A percentile compares a stretch with the other conserved stretches of the same genome.
Conservation (phyloP, 352 stramenopile species). For the Globisporangium recalcitrans region DNA sequence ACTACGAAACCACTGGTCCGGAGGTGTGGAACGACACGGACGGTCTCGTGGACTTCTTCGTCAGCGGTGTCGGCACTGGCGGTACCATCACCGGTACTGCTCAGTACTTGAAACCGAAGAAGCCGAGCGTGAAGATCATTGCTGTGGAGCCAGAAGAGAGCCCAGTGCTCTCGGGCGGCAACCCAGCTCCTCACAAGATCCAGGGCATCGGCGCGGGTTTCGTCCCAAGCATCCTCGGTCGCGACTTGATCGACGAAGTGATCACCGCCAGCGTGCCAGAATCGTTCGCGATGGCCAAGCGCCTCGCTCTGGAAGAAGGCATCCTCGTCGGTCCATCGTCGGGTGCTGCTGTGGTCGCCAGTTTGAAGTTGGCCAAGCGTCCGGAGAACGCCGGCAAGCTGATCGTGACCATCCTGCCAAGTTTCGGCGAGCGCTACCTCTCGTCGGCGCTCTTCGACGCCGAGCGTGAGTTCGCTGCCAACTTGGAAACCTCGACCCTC, state of each 20-base stretch:
- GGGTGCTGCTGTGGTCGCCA: slow-evolving; percentile 80
- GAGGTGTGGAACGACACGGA: slow-evolving; percentile 89
- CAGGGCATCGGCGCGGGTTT: slow-evolving; percentile 84
- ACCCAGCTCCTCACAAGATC: slow-evolving; percentile 81
- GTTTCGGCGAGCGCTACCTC: slow-evolving; percentile 87
- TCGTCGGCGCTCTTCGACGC: slow-evolving; percentile 76
- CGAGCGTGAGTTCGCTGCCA: slow-evolving; percentile 68
- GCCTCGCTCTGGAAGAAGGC: slow-evolving; percentile 77
- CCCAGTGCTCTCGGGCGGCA: slow-evolving; percentile 76
- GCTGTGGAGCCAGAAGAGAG: slow-evolving; percentile 83
- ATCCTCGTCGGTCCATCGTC: slow-evolving; percentile 85
- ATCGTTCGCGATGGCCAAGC: slow-evolving; percentile 84
- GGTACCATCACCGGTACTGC: slow-evolving; percentile 84
- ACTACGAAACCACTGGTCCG: slow-evolving; percentile 84
- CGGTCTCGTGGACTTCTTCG: slow-evolving; percentile 82
- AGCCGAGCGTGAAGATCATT: slow-evolving; percentile 75
- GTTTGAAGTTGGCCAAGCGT: slow-evolving; percentile 73
- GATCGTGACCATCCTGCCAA: slow-evolving; percentile 88
- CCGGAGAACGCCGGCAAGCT: slow-evolving; percentile 84
- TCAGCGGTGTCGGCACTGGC: slow-evolving; percentile 84
- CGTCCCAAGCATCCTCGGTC: slow-evolving; percentile 71
- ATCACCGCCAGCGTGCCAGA: slow-evolving; percentile 77
- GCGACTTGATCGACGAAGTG: slow-evolving; percentile 87
- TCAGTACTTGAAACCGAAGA: slow-evolving; percentile 86
- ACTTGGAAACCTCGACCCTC: slow-evolving; percentile 52